phyloP scores from a whole-genome alignment of 305 asterid genomes.

The Andrographis paniculata region DNA sequence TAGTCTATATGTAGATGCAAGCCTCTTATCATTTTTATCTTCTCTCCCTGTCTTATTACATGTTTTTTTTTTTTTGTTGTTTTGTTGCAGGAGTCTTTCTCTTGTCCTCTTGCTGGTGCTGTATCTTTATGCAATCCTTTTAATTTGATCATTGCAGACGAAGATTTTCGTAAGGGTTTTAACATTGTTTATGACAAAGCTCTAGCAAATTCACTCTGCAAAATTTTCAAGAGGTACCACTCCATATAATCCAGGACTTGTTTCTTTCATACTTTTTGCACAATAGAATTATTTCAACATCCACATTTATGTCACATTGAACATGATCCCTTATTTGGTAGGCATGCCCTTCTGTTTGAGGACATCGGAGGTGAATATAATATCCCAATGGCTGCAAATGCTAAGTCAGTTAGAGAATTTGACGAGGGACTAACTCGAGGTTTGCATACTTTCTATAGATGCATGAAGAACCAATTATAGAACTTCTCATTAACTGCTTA shows the following conservation, averaged over 20 bases:
- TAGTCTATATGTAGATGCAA: background rate
- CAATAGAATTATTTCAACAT: slow-evolving; percentile 1
- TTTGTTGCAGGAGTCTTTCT: slow-evolving; percentile 63
- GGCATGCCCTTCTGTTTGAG: slow-evolving; percentile 88
- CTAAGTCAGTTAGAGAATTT: slow-evolving; percentile 82
- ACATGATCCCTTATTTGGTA: slow-evolving; percentile 22
- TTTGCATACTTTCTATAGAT: slow-evolving; percentile 22
- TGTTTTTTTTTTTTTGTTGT: slow-evolving; percentile 16
- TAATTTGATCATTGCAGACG: slow-evolving; percentile 85
- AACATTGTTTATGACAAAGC: slow-evolving; percentile 86
- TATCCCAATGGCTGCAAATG: slow-evolving; percentile 67
- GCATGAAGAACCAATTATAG: slow-evolving; percentile 14
- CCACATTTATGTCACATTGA: slow-evolving; percentile 14
- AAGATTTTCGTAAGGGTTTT: slow-evolving; percentile 92
- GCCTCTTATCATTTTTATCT: background rate
- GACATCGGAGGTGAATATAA: slow-evolving; percentile 81
- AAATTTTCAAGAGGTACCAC: slow-evolving; percentile 60
- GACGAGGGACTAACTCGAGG: slow-evolving; percentile 94
- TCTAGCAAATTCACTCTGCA: slow-evolving; percentile 70
- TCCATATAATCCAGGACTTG: background rate
- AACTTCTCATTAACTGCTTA: slow-evolving; percentile 15
- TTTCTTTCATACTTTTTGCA: slow-evolving; percentile 1
- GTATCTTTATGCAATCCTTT: slow-evolving; percentile 94
- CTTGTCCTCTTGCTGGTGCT: slow-evolving; percentile 89
- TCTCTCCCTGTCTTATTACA: slow-evolving; percentile 3